Evolutionary conservation across 148 eudicot species (phyloP).

Genomic region (Persicaria maculosa): DNA sequence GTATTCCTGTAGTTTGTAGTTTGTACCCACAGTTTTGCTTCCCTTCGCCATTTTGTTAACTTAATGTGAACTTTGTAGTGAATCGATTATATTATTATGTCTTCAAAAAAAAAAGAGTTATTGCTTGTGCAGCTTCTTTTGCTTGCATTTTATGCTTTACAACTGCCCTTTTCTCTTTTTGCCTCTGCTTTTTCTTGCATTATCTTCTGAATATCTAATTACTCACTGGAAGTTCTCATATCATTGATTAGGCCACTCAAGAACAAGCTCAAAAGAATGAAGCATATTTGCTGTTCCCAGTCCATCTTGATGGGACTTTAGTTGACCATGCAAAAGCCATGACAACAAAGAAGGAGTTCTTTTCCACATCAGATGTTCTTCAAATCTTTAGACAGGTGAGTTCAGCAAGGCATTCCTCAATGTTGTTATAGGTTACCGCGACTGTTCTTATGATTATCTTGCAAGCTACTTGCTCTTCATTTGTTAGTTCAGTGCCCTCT

Average conservation of each 20-base stretch:
- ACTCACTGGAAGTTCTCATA: conserved; percentile 3
- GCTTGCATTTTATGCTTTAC: neutral
- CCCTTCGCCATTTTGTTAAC: too few species aligned
- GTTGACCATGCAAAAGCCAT: conserved; percentile 58
- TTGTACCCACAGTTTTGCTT: neutral
- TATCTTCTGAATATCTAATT: neutral
- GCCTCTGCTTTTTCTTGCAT: neutral
- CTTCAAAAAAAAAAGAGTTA: neutral
- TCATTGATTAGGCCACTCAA: conserved; percentile 46
- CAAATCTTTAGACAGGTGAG: conserved; percentile 83
- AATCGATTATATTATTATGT: too few species aligned
- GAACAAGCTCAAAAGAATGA: conserved; percentile 84
- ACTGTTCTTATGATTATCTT: neutral
- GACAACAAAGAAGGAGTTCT: conserved; percentile 78
- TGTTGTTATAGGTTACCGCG: neutral
- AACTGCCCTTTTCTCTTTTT: neutral
- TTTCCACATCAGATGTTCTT: conserved; percentile 75
- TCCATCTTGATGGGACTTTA: conserved; percentile 90
- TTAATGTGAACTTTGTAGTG: neutral
- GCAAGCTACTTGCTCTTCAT: neutral
- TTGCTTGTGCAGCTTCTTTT: conserved; percentile 3
- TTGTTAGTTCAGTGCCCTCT: neutral
- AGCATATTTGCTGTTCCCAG: conserved; percentile 93
- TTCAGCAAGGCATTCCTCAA: neutral
- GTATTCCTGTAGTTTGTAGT: neutral